Evolutionary conservation across 1,284 basidiomycete genomes (phyloP).

Genomic region (Phellinidium pouzarii): DNA sequence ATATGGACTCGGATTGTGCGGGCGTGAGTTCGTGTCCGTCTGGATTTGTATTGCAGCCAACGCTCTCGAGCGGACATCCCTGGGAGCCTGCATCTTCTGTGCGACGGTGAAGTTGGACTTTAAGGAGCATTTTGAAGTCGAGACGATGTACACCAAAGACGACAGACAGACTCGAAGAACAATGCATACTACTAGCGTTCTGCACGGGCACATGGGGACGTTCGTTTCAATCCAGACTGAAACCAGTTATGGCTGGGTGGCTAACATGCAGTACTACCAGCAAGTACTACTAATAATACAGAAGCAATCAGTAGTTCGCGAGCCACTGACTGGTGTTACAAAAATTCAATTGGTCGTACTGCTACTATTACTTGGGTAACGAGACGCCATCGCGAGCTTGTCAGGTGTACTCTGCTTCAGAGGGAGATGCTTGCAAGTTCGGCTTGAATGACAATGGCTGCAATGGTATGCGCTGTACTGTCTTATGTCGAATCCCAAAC

Average conservation of each 20-base stretch:
- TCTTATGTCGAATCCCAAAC: constrained; percentile 3
- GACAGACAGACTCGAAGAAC: background rate
- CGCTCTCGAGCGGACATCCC: constrained; percentile 7
- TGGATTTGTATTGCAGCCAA: constrained; percentile 11
- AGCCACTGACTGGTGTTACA: no score
- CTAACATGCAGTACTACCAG: no score
- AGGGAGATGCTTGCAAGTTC: background rate
- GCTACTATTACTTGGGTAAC: no score
- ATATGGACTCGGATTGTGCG: constrained; percentile 6
- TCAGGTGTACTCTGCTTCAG: background rate
- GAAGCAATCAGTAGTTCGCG: no score
- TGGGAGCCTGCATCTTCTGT: constrained; percentile 15
- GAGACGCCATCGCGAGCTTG: no score
- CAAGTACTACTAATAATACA: no score
- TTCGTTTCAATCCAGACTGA: no score
- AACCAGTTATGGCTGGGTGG: background rate
- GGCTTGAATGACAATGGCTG: constrained; percentile 12
- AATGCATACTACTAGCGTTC: no score
- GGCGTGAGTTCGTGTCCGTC: constrained; percentile 14
- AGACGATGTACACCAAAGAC: background rate
- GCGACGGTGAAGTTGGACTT: constrained; percentile 1
- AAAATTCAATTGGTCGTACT: no score
- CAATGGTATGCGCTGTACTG: background rate
- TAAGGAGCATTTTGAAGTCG: background rate
- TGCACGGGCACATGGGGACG: no score